Base-by-base conservation (phyloP, 1,284 basidiomycete genomes). In the Ganoderma lingzhi region DNA sequence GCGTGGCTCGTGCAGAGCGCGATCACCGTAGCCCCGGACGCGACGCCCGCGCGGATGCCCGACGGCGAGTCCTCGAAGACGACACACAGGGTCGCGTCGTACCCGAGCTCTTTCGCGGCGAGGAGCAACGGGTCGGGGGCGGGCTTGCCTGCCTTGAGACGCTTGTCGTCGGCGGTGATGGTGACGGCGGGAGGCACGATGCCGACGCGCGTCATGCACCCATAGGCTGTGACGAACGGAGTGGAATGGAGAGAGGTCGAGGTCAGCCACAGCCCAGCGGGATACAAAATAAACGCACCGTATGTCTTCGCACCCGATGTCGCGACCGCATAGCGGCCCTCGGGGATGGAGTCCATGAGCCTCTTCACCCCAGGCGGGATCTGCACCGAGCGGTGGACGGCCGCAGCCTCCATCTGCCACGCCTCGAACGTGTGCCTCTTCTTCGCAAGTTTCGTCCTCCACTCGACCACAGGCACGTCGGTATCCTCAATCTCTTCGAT, bases 301-400 rank as follows among this genome's bases (percentile, higher is more conserved):
- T 93, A 93, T 0, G 90, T 93, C 78, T 89, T 90, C 0, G 92
- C 92, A 8, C 91, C 92, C 0, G 90, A 92, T 0, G 93, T 94
- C 2, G 92, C 93, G 32, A 94, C 90, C 6, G 92, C 92, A 73
- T 90, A 94, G 53, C 84, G 85, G 19, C 87, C 90, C 65, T 84
- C 80, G 9, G 93, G 93, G 65, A 94, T 84, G 12, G 90, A 89
- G 65, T 87, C 84, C 71, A 94, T 91, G 82, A 94, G 85, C 71
- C 80, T 82, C 75, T 86, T 44, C 42, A 44, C 42, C 15, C 42
- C 42, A 19, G 42, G 42, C 42, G 17, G 42, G 42, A 44, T 44
- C 15, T 15, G 42, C 42, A 44, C 42, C 42, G 42, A 44, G 15
- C 42, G 42, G 15, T 44, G 17, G 42, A 91, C 84, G 68, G 81